Percentiles rank a stretch among this genome's conserved stretches.
Evolutionary conservation across 495 filamentous ascomycete species (phyloP).

Genomic region (Xylaria flabelliformis): DNA sequence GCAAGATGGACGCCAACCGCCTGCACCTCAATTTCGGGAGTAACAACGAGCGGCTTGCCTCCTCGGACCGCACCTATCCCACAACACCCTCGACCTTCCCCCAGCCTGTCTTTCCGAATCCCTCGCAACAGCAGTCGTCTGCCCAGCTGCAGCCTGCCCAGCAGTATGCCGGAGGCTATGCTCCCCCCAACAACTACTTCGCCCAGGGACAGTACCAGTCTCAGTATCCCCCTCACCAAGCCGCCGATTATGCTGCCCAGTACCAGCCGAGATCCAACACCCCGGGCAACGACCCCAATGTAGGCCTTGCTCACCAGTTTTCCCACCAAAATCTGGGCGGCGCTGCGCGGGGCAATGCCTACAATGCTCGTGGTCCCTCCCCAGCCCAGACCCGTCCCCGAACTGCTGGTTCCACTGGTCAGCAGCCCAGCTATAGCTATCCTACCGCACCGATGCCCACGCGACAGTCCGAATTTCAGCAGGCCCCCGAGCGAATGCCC

Average conservation of each 20-base stretch:
- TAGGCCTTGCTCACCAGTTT: constrained; percentile 92
- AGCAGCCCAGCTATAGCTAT: constrained; percentile 66
- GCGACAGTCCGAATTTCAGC: constrained; percentile 55
- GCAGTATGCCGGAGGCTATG: constrained; percentile 55
- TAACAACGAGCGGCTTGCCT: constrained; percentile 67
- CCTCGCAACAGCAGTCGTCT: constrained; percentile 55
- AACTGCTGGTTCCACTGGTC: constrained; percentile 71
- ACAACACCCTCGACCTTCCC: constrained; percentile 97
- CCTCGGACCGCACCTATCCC: constrained; percentile 84
- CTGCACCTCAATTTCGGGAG: constrained; percentile 75
- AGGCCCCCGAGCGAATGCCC: constrained; percentile 72
- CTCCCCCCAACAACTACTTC: constrained; percentile 65
- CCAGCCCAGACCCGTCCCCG: constrained; percentile 72
- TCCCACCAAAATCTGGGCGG: constrained; percentile 93
- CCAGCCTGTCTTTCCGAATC: constrained; percentile 76
- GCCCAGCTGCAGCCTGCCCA: constrained; percentile 41
- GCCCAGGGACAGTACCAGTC: constrained; percentile 48
- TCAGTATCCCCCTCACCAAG: constrained; percentile 23
- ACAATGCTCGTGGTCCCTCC: constrained; percentile 69
- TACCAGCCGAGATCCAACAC: constrained; percentile 64
- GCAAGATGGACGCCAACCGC: constrained; percentile 61
- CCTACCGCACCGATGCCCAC: constrained; percentile 67
- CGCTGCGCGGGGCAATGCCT: constrained; percentile 66
- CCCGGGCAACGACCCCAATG: constrained; percentile 71
- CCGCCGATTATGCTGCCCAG: constrained; percentile 34